Evolutionary conservation across 306 rosid species (phyloP), one percentile per base, ranked within the genome.

Genomic region (Myrica gale): DNA sequence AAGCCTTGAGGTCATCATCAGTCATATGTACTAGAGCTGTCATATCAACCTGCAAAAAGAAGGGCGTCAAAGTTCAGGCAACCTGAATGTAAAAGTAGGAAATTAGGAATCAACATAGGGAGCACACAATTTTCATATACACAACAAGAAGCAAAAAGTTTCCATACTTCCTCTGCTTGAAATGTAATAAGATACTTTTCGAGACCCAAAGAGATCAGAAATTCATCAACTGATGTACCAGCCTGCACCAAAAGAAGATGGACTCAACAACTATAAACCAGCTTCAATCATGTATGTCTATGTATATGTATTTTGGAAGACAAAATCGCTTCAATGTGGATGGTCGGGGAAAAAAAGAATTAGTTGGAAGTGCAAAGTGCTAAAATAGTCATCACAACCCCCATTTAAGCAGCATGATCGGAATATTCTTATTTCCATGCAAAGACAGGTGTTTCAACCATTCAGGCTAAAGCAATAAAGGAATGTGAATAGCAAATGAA

Each of bases 111-210:
- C 71, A 68, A 74, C 74, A 56, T 68, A 42, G 52, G 67, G 54
- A 63, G 69, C 46, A 53, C 46, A 76, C 21, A 51, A 69, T 53
- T 45, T 79, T 69, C 42, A 16, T 76, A 72, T 69, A 26, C 69
- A 68, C 20, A 42, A 47, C 46, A 20, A 69, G 37, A 41, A 68
- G 23, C 1, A 17, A 17, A 67, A 26, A 71, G 65, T 74, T 12
- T 56, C 62, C 97, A 63, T 92, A 96, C 99, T 78, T 96, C 99
- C 90, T 96, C 99, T 43, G 97, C 99, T 84, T 96, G 99, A 88
- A 96, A 90, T 57, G 89, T 89, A 72, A 96, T 88, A 78, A 88
- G 84, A 88, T 96, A 96, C 86, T 96, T 96, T 76, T 92, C 98
- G 6, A 96, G 99, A 85, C 89, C 97, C 93, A 96, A 72, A 52